These are phyloP conservation scores for Syzygium jambos DNA, from an alignment of 345 rosid genomes.

Conservation along the genomic window DNA sequence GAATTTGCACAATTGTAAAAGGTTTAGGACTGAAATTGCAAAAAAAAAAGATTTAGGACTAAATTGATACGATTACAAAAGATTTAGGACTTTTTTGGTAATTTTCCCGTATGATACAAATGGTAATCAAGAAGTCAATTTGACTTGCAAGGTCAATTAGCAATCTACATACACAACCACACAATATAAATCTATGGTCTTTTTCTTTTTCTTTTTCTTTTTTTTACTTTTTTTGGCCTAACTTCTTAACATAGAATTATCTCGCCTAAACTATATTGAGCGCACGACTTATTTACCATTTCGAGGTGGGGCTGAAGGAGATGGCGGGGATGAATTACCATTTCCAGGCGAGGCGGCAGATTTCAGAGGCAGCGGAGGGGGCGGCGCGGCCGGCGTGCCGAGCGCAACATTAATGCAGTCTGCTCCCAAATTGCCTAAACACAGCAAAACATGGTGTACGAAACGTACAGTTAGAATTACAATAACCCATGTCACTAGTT, in stretches of 20 bases:
- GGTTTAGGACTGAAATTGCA: no score
- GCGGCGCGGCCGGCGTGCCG: neutral
- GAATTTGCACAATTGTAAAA: no score
- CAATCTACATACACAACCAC: neutral
- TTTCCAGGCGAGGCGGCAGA: neutral
- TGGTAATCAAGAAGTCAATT: neutral
- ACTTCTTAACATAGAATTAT: neutral
- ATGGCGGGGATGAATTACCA: neutral
- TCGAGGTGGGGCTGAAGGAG: neutral
- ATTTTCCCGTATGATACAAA: neutral
- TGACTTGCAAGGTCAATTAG: neutral
- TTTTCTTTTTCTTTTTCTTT: neutral
- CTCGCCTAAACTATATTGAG: neutral
- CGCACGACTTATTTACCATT: neutral
- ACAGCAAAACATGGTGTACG: neutral
- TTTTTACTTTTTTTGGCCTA: neutral
- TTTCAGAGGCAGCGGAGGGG: neutral
- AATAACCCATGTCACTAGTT: neutral
- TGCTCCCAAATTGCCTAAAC: neutral
- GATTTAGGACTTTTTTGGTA: no score
- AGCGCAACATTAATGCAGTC: neutral
- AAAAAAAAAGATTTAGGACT: no score
- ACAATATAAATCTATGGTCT: neutral
- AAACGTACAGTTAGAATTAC: neutral
- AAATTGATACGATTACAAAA: no score